Percentiles rank a stretch among this genome's conserved stretches.
phyloP scores from a whole-genome alignment of 176 grass and related monocot genomes.

The Saccharum officinarum region DNA sequence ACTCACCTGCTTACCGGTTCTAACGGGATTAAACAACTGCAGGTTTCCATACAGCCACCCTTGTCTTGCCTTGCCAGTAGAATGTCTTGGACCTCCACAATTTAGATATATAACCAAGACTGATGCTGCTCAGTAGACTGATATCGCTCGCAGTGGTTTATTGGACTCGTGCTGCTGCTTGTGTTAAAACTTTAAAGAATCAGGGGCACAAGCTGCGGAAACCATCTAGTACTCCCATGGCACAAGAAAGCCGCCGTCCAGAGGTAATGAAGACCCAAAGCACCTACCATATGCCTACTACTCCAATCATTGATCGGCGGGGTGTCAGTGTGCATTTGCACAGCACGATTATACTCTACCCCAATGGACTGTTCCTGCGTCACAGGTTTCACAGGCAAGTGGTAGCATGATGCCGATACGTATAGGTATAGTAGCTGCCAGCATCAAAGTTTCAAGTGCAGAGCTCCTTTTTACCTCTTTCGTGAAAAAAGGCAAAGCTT shows the following conservation, averaged over 20 bases:
- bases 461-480: slow-evolving; percentile 53
- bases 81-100: slow-evolving; percentile 34
- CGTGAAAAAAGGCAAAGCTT: slow-evolving; percentile 58
- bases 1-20: slow-evolving; percentile 30
- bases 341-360: slow-evolving; percentile 10
- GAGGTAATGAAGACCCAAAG: slow-evolving; percentile 37
- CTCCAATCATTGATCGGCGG: slow-evolving; percentile 71
- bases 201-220: slow-evolving; percentile 17
- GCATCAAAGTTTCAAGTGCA: slow-evolving; percentile 63
- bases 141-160: not conserved
- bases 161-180: slow-evolving; percentile 6
- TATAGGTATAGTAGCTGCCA: slow-evolving; percentile 29
- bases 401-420: slow-evolving; percentile 34
- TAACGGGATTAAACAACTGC: slow-evolving; percentile 22
- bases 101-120: not conserved
- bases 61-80: not conserved
- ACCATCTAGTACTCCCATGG: not conserved
- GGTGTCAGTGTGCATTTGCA: slow-evolving; percentile 29
- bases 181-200: slow-evolving; percentile 15
- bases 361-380: slow-evolving; percentile 34
- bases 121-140: not conserved
- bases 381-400: slow-evolving; percentile 33
- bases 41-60: slow-evolving; percentile 20
- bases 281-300: slow-evolving; percentile 43
- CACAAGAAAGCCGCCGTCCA: slow-evolving; percentile 4